A percentile compares a stretch with the other conserved stretches of the same genome.
These are phyloP conservation scores for Huntiella moniliformis DNA, from an alignment of 2,329 filamentous ascomycete species.

Conservation along the genomic window DNA sequence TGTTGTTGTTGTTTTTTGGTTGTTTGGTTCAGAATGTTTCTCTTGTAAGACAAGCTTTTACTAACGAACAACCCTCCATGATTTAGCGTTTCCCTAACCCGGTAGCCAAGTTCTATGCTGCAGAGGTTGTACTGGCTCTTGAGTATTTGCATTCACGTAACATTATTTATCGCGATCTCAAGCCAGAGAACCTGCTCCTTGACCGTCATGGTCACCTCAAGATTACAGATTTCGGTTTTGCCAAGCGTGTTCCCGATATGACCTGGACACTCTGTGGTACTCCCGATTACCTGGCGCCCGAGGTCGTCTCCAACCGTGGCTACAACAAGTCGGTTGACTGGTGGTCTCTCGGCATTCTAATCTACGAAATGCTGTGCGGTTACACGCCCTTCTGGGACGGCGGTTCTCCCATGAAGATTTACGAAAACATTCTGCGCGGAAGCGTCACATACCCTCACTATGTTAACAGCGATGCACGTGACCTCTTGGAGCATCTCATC, in stretches of 20 bases:
- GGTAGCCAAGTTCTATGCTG: slow-evolving; percentile 97
- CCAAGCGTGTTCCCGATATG: slow-evolving; percentile 94
- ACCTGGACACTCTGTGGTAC: slow-evolving; percentile 98
- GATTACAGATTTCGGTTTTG: slow-evolving; percentile 97
- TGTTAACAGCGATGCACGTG: slow-evolving; percentile 83
- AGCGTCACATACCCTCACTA: slow-evolving; percentile 94
- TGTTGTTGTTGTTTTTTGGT: background rate
- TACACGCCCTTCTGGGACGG: slow-evolving; percentile 99
- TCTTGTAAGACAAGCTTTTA: background rate
- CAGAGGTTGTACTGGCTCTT: slow-evolving; percentile 84
- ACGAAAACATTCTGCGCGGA: slow-evolving; percentile 95
- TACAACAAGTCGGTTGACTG: slow-evolving; percentile 99
- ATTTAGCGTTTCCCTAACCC: slow-evolving; percentile 91
- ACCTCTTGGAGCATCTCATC: slow-evolving; percentile 81
- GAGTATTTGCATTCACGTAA: slow-evolving; percentile 90
- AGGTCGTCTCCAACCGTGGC: slow-evolving; percentile 96
- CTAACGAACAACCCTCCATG: background rate
- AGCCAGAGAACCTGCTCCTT: slow-evolving; percentile 81
- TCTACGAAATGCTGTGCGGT: slow-evolving; percentile 98
- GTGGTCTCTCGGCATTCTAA: slow-evolving; percentile 97
- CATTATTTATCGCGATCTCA: slow-evolving; percentile 95
- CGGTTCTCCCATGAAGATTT: slow-evolving; percentile 96
- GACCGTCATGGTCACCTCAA: slow-evolving; percentile 89
- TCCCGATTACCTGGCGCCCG: slow-evolving; percentile 89
- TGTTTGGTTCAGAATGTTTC: slow-evolving; percentile 2